phyloP scores from a whole-genome alignment of 257 asterid genomes.

The Rehmannia glutinosa region DNA sequence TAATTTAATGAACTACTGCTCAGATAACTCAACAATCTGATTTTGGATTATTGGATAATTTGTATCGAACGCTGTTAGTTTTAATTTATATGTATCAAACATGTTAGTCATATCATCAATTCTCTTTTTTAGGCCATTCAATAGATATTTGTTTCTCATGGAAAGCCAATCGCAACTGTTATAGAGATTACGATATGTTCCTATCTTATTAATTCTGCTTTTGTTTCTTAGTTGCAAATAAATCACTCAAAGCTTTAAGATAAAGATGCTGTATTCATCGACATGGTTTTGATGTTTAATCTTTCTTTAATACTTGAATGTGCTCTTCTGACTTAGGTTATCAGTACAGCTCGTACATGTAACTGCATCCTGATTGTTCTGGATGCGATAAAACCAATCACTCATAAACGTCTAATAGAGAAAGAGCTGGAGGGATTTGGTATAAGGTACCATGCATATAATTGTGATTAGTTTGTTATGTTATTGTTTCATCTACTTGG shows the following conservation, averaged over 20 bases:
- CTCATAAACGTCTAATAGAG: slow-evolving; percentile 95
- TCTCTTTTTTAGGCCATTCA: no score
- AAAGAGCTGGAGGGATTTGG: slow-evolving; percentile 99
- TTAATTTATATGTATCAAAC: no score
- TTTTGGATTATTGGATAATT: no score
- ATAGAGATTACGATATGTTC: no score
- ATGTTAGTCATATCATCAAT: no score
- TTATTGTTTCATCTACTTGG: neutral
- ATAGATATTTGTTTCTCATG: no score
- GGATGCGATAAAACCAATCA: slow-evolving; percentile 97
- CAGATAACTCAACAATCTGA: no score
- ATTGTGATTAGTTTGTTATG: neutral
- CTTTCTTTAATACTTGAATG: neutral
- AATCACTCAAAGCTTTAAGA: neutral
- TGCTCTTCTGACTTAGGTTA: slow-evolving; percentile 53
- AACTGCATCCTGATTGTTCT: slow-evolving; percentile 91
- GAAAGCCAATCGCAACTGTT: no score
- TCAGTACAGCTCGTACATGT: slow-evolving; percentile 98
- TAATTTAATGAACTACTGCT: no score
- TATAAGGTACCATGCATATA: slow-evolving; percentile 49
- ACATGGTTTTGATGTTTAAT: slow-evolving; percentile 6
- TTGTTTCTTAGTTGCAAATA: neutral
- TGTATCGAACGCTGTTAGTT: no score
- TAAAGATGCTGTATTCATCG: neutral
- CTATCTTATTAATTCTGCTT: neutral